Evolutionary conservation across 2,329 filamentous ascomycete species (phyloP).

Genomic region (Nigrospora sphaerica): DNA sequence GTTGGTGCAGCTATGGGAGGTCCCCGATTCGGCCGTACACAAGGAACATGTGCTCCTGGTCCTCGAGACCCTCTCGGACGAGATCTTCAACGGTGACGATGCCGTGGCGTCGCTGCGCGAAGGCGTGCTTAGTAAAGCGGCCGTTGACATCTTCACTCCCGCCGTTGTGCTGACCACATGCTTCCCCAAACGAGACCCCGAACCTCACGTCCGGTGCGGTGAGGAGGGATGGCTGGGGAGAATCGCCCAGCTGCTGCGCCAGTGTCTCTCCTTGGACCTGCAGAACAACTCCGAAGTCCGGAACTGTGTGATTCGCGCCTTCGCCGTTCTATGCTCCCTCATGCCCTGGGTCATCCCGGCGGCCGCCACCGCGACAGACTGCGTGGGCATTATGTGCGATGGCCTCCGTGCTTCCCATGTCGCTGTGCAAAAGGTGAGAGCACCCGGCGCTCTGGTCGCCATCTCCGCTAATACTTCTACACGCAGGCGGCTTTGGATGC

Average conservation of each 20-base stretch:
- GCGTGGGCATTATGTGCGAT: slow-evolving; percentile 63
- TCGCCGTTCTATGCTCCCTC: slow-evolving; percentile 70
- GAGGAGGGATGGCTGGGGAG: slow-evolving; percentile 83
- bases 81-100: slow-evolving; percentile 89
- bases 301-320: slow-evolving; percentile 65
- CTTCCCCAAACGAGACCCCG: slow-evolving; percentile 65
- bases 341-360: slow-evolving; percentile 85
- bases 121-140: slow-evolving; percentile 76
- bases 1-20: slow-evolving; percentile 77
- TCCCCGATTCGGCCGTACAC: slow-evolving; percentile 51
- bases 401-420: slow-evolving; percentile 64
- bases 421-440: slow-evolving; percentile 65
- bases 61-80: slow-evolving; percentile 86
- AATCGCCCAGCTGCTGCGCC: slow-evolving; percentile 64
- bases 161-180: slow-evolving; percentile 65
- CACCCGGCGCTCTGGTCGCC: neutral
- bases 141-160: slow-evolving; percentile 91
- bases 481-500: slow-evolving; percentile 71
- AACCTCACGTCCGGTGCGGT: slow-evolving; percentile 64
- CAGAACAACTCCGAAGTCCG: slow-evolving; percentile 61
- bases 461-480: neutral
- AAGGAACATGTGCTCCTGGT: slow-evolving; percentile 86
- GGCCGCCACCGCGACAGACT: slow-evolving; percentile 65
- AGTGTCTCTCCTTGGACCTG: slow-evolving; percentile 61
- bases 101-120: slow-evolving; percentile 76